These are phyloP conservation scores for Fusarium penzigii DNA, from an alignment of 2,329 filamentous ascomycete species.

Conservation along the genomic window DNA sequence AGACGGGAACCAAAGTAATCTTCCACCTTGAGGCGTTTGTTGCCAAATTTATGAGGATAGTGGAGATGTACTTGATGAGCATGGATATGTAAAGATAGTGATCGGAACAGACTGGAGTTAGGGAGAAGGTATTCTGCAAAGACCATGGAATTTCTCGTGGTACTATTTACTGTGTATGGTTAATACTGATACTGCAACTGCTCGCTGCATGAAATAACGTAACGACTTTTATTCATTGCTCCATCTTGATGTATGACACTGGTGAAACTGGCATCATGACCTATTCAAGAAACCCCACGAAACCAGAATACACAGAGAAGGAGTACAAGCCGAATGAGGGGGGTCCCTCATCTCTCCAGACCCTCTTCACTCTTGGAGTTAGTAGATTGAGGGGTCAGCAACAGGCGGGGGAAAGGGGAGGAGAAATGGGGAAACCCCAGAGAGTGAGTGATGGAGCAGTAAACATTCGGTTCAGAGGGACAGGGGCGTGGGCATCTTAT, in stretches of 20 bases:
- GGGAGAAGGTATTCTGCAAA: constrained; percentile 17
- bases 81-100: constrained; percentile 64
- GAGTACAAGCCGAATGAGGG: background rate
- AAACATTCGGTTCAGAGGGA: background rate
- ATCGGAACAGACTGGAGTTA: constrained; percentile 25
- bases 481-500: background rate
- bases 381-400: background rate
- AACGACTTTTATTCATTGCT: background rate
- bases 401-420: background rate
- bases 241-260: background rate
- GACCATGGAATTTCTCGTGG: background rate
- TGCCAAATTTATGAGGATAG: constrained; percentile 95
- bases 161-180: background rate
- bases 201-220: background rate
- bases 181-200: background rate
- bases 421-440: background rate
- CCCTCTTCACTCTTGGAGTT: background rate
- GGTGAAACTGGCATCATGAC: no score
- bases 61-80: constrained; percentile 88
- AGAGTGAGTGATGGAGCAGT: background rate
- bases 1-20: constrained; percentile 90
- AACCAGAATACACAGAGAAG: background rate
- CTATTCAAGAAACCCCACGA: background rate
- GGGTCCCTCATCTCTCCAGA: background rate
- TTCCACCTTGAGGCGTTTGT: constrained; percentile 99